Evolutionary conservation across 164 flowering plant species (phyloP).

Genomic region (Stephania yunnanensis): DNA sequence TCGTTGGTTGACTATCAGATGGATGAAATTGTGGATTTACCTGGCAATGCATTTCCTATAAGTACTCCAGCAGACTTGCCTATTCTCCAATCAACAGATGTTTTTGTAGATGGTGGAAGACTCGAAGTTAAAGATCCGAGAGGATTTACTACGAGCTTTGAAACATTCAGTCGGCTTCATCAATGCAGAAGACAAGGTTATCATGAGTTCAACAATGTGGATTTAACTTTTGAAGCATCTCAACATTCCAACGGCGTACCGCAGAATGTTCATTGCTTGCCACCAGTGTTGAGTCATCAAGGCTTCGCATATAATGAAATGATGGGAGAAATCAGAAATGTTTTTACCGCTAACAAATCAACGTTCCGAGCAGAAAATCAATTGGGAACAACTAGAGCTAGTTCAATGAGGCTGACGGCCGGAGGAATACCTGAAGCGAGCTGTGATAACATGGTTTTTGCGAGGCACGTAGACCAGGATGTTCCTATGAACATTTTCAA

Average conservation of each 20-base stretch:
- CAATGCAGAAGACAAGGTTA: slow-evolving; percentile 26
- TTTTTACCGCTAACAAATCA: slow-evolving; percentile 14
- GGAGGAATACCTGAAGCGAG: slow-evolving; percentile 38
- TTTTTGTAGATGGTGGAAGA: slow-evolving; percentile 40
- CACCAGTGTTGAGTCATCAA: slow-evolving; percentile 37
- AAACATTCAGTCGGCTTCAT: slow-evolving; percentile 41
- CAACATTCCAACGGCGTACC: slow-evolving; percentile 27
- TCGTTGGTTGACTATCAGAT: slow-evolving; percentile 38
- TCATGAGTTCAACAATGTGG: slow-evolving; percentile 37
- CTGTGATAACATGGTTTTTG: slow-evolving; percentile 21
- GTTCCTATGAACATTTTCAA: slow-evolving; percentile 70
- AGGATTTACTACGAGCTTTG: slow-evolving; percentile 45
- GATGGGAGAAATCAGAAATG: slow-evolving; percentile 26
- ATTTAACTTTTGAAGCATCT: slow-evolving; percentile 30
- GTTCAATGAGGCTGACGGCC: slow-evolving; percentile 40
- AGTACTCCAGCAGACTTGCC: slow-evolving; percentile 34
- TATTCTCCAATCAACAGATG: slow-evolving; percentile 26
- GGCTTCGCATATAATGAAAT: slow-evolving; percentile 32
- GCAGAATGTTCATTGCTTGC: slow-evolving; percentile 22
- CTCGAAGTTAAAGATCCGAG: slow-evolving; percentile 39
- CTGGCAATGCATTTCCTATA: slow-evolving; percentile 47
- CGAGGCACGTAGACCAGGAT: slow-evolving; percentile 56
- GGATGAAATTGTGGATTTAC: slow-evolving; percentile 33
- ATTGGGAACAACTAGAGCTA: slow-evolving; percentile 23
- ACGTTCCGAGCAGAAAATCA: slow-evolving; percentile 23